Base-by-base conservation (phyloP, 805 yeast genomes). In the Wickerhamiella brachini region DNA sequence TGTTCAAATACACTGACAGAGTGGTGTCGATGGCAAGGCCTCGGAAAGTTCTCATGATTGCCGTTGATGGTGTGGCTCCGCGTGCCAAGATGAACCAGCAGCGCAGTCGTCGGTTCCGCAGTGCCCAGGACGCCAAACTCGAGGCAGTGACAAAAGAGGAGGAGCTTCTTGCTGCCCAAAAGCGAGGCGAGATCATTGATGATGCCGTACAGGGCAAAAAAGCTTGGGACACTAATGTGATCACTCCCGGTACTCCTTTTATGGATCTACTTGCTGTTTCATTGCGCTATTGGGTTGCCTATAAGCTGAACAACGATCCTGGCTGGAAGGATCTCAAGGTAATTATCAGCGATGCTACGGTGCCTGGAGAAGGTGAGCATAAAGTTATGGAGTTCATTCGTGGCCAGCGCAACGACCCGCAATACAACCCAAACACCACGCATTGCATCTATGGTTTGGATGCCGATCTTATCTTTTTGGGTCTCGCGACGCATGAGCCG, bases 301-400 rank as follows among this genome's bases (percentile, higher is more conserved):
- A 84, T 66, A 93, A 93, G 65, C 71, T 93, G 38, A 75, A 87
- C 38, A 76, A 76, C 9, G 98, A 93, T 62, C 95, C 96, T 1
- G 95, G 94, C 34, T 93, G 98, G 98, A 81, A 81, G 45, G 75
- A 82, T 53, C 69, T 90, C 47, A 93, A 93, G 66, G 88, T 93
- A 5, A 84, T 93, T 22, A 82, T 93, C 45, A 83, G 95, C 61
- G 99, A 90, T 65, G 95, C 96, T 29, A 81, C 95, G 0, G 97
- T 90, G 13, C 98, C 99, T 1, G 99, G 99, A 55, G 99, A 93
- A 74, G 99, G 99, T 64, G 99, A 93, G 67, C 99, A 93, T 71
- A 93, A 93, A 66, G 82, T 93, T 59, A 93, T 93, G 98, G 88
- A 84, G 61, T 93, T 89, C 64, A 84, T 93, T 52, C 78, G 99